Percentiles rank a stretch among this genome's conserved stretches.
These are phyloP conservation scores for Wickerhamomyces queroliae DNA, from an alignment of 805 yeast genomes.

Conservation along the genomic window DNA sequence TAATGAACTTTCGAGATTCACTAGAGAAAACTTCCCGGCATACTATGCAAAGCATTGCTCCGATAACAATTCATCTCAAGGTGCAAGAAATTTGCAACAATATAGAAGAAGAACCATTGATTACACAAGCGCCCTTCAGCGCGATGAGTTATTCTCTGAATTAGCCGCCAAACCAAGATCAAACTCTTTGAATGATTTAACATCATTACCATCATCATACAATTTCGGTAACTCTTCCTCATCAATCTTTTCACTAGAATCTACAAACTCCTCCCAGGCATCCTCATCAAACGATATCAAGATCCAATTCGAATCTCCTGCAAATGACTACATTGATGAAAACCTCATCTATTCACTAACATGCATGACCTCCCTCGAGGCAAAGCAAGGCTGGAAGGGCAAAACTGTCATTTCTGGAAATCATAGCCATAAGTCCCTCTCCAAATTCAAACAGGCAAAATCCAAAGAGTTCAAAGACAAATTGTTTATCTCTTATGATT, in stretches of 20 bases:
- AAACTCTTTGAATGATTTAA: neutral
- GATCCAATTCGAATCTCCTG: neutral
- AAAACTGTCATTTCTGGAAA: conserved; percentile 1
- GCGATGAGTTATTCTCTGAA: neutral
- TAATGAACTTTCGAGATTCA: conserved; percentile 4
- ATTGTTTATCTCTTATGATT: neutral
- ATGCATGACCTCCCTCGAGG: conserved; percentile 4
- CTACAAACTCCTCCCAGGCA: neutral
- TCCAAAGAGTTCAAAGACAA: neutral
- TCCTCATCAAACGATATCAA: neutral
- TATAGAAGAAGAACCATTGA: conserved; percentile 6
- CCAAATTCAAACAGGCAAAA: neutral
- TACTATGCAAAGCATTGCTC: conserved; percentile 1
- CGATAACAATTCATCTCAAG: neutral
- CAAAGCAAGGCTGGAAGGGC: conserved; percentile 4
- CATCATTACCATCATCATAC: neutral
- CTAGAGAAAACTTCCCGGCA: conserved; percentile 3
- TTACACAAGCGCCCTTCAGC: neutral
- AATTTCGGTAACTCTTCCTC: neutral
- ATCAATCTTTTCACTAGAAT: neutral
- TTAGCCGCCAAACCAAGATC: neutral
- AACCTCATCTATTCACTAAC: conserved; percentile 5
- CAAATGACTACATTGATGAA: conserved; percentile 4
- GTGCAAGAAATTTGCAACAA: neutral
- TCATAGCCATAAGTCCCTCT: neutral